Percentiles rank a stretch among this genome's conserved stretches.
These are phyloP conservation scores for Ascochyta fabae DNA, from an alignment of 2,329 filamentous ascomycete species.

Conservation along the genomic window DNA sequence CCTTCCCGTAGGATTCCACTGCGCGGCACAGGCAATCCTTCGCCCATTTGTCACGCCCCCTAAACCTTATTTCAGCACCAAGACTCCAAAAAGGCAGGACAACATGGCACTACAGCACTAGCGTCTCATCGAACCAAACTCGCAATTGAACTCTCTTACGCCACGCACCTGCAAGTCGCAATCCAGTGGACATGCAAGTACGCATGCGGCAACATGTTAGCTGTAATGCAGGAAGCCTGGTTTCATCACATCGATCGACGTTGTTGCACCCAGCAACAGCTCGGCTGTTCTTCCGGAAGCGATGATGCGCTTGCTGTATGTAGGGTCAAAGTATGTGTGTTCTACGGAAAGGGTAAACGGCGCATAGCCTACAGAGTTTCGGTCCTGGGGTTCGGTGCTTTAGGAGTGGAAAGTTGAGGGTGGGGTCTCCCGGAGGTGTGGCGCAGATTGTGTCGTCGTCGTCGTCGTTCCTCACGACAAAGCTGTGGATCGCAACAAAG, in stretches of 20 bases:
- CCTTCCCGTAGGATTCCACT: slow-evolving; percentile 6
- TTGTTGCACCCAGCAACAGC: neutral
- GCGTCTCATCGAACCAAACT: slow-evolving; percentile 14
- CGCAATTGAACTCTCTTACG: slow-evolving; percentile 4
- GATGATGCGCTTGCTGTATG: neutral
- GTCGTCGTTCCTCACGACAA: neutral
- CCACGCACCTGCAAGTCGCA: slow-evolving; percentile 1
- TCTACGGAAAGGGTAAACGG: neutral
- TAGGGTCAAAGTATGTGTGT: slow-evolving; percentile 4
- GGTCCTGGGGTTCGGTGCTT: neutral
- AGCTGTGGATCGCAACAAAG: neutral
- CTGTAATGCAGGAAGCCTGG: slow-evolving; percentile 5
- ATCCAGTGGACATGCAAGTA: neutral
- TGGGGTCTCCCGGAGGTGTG: neutral
- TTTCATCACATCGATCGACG: slow-evolving; percentile 9
- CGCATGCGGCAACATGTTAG: neutral
- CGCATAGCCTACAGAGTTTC: neutral
- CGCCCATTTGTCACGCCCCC: slow-evolving; percentile 12
- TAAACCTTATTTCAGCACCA: slow-evolving; percentile 12
- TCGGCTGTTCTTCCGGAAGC: neutral
- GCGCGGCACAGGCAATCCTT: neutral
- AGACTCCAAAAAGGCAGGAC: slow-evolving; percentile 6
- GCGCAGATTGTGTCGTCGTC: neutral
- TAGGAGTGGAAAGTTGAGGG: neutral
- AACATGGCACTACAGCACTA: slow-evolving; percentile 11